Conservation (phyloP, 2,329 filamentous ascomycete species). For the Fusarium penzigii region DNA sequence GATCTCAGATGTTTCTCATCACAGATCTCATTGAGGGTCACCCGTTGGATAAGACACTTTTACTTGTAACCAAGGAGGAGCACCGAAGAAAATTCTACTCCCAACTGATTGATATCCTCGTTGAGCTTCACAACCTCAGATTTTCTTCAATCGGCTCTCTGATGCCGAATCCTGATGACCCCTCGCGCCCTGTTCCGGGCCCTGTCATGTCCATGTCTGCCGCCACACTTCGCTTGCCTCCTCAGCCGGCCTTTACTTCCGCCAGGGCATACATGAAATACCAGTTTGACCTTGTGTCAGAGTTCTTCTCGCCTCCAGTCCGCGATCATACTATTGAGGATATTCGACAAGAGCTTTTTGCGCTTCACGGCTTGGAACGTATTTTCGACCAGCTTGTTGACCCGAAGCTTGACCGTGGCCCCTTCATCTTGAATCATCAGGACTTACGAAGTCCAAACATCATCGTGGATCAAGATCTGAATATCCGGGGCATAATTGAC, state of each 20-base stretch:
- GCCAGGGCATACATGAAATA: conserved; percentile 13
- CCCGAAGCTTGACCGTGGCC: conserved; percentile 4
- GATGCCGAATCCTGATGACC: conserved; percentile 20
- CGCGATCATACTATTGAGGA: conserved; percentile 10
- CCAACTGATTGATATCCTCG: conserved; percentile 28
- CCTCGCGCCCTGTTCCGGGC: conserved; percentile 14
- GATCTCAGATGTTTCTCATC: conserved; percentile 23
- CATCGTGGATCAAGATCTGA: conserved; percentile 24
- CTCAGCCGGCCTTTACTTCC: conserved; percentile 5
- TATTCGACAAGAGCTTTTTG: conserved; percentile 15
- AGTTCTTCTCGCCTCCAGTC: conserved; percentile 5
- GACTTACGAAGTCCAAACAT: conserved; percentile 27
- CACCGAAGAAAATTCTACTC: conserved; percentile 20
- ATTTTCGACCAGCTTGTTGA: conserved; percentile 17
- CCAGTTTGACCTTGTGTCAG: conserved; percentile 11
- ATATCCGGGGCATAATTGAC: conserved; percentile 28
- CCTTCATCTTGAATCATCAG: conserved; percentile 25
- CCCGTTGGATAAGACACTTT: conserved; percentile 16
- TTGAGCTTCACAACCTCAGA: conserved; percentile 23
- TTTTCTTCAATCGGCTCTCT: conserved; percentile 28
- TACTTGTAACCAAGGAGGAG: conserved; percentile 6
- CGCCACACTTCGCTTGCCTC: conserved; percentile 6
- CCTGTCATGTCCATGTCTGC: conserved; percentile 22
- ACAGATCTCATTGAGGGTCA: conserved; percentile 20
- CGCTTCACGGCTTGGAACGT: conserved; percentile 12